Percentiles rank a stretch among this genome's conserved stretches.
phyloP scores from a whole-genome alignment of 1,284 basidiomycete species.

The Ceratobasidium sp. region DNA sequence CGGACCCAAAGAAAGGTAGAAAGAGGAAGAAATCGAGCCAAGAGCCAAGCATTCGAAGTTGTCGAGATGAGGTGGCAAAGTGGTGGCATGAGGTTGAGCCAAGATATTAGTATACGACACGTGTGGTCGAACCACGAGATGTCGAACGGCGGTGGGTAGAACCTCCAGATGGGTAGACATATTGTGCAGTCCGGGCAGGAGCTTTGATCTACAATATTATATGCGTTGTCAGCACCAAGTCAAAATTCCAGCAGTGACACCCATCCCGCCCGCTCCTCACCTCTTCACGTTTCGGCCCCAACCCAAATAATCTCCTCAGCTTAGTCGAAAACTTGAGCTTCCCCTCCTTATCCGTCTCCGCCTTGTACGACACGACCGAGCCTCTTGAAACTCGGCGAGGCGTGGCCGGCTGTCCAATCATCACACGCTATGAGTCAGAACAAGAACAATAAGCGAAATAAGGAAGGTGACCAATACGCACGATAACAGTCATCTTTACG shows the following conservation, averaged over 20 bases:
- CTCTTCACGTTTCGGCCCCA: conserved; percentile 43
- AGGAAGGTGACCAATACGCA: background rate
- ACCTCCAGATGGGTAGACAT: conserved; percentile 35
- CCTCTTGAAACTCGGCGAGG: conserved; percentile 40
- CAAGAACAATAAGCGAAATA: background rate
- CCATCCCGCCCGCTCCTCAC: conserved; percentile 3
- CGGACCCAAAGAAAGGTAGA: background rate
- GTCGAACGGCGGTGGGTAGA: conserved; percentile 31
- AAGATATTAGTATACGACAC: conserved; percentile 32
- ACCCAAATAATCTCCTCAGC: conserved; percentile 30
- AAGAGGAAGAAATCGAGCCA: too few species aligned
- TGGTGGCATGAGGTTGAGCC: conserved; percentile 12
- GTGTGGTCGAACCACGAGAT: conserved; percentile 41
- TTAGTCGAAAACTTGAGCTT: conserved; percentile 33
- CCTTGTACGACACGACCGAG: conserved; percentile 27
- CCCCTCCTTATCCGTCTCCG: conserved; percentile 25
- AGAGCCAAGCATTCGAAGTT: conserved; percentile 8
- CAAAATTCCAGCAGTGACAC: background rate
- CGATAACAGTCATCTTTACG: conserved; percentile 42
- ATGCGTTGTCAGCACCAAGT: conserved; percentile 12
- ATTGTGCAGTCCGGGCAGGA: conserved; percentile 6
- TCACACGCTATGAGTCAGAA: background rate
- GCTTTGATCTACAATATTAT: conserved; percentile 3
- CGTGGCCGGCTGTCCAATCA: conserved; percentile 40
- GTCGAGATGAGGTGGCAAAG: conserved; percentile 6